Conservation (phyloP, 148 eudicot genomes). For the Talinum fruticosum region DNA sequence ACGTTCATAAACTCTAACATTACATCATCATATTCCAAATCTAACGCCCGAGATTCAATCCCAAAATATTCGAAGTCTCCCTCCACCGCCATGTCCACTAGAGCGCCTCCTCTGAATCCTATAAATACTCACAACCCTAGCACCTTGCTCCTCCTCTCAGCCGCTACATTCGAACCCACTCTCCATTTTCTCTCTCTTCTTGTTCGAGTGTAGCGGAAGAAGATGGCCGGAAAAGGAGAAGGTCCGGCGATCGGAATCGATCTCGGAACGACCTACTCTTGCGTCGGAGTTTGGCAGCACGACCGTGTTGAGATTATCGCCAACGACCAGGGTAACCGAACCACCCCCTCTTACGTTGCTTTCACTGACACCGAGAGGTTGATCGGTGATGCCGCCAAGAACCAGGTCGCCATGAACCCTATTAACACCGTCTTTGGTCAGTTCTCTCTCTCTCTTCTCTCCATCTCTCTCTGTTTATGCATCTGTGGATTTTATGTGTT, state of each 20-base stretch:
- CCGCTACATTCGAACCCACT: not conserved
- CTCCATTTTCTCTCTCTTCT: too few species aligned
- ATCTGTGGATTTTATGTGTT: not conserved
- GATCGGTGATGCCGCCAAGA: constrained; percentile 17
- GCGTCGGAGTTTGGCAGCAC: not conserved
- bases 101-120: not conserved
- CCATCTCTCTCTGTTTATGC: not conserved
- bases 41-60: not conserved
- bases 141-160: too few species aligned
- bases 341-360: constrained; percentile 33
- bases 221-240: constrained; percentile 20
- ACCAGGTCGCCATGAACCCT: constrained; percentile 36
- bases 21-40: not conserved
- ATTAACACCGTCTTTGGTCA: constrained; percentile 32
- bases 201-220: too few species aligned
- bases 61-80: not conserved
- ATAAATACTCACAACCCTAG: not conserved
- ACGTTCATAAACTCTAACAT: too few species aligned
- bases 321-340: constrained; percentile 33
- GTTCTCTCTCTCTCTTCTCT: not conserved
- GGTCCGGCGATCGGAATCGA: too few species aligned
- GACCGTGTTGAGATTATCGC: constrained; percentile 33
- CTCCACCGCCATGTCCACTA: not conserved
- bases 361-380: constrained; percentile 27
- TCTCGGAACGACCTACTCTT: too few species aligned